Base-by-base conservation (phyloP, 2,329 filamentous ascomycete genomes). In the Beauveria caledonica region DNA sequence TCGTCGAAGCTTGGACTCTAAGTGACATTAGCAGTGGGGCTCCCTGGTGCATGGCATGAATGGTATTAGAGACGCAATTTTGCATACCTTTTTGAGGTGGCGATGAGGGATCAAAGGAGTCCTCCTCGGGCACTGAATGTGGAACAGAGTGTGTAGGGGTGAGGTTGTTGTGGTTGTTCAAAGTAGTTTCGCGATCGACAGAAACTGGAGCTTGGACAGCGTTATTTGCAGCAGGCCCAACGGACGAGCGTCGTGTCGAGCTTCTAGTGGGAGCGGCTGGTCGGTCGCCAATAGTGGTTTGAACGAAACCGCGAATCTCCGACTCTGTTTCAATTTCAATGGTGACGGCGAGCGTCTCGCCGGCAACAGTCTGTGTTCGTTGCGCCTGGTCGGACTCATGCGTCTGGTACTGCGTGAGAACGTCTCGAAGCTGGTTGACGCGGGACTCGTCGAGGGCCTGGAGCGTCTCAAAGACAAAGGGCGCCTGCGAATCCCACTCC, bases 401-500 rank as follows among this genome's bases (percentile, higher is more conserved):
- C 0, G 94, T 99, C 73, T 96, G 87, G 67, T 93, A 89, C 69
- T 97, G 92, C 1, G 94, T 97, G 62, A 99, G 81, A 45, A 90
- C 84, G 73, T 97, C 93, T 63, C 93, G 88, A 62, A 99, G 80
- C 69, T 95, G 88, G 72, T 97, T 96, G 66, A 95, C 79, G 60
- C 94, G 86, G 67, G 84, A 87, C 76, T 99, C 94, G 70, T 99
- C 94, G 36, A 95, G 78, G 6, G 90, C 88, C 72, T 99, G 94
- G 27, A 99, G 83, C 63, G 87, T 89, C 74, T 99, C 94, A 70
- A 96, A 97, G 63, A 97, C 88, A 73, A 90, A 97, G 1, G 94
- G 94, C 15, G 94, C 91, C 72, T 96, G 92, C 1, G 91, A 92
- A 60, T 96, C 87, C 94, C 94, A 99, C 71, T 96, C 89, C 65